Conservation (phyloP, 441 rosid genomes). For the Sinapis alba region DNA sequence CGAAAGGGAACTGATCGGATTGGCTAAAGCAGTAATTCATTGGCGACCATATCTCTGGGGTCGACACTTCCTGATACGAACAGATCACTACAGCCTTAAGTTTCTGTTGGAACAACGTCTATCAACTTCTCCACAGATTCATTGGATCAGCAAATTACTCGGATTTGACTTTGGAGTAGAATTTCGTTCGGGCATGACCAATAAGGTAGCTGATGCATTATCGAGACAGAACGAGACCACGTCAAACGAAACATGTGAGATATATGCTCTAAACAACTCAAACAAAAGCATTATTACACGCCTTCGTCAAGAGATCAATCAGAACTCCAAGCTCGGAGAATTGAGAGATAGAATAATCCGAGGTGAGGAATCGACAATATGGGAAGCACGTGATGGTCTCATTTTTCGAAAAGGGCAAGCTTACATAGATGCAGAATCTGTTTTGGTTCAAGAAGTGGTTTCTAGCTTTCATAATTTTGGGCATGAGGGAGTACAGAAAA, state of each 20-base stretch:
- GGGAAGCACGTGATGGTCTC: neutral
- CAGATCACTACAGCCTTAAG: neutral
- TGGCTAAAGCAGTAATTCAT: neutral
- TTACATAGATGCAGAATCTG: neutral
- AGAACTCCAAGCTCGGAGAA: neutral
- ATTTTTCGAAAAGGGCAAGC: neutral
- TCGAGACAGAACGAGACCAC: neutral
- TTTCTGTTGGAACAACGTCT: neutral
- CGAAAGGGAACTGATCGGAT: neutral
- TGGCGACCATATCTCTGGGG: neutral
- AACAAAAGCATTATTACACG: neutral
- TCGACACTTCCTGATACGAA: neutral
- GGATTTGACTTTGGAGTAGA: neutral
- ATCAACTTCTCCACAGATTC: neutral
- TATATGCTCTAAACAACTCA: neutral
- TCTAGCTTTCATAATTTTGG: neutral
- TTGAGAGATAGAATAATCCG: neutral
- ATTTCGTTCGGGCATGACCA: neutral
- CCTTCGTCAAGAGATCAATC: neutral
- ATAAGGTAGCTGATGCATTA: neutral
- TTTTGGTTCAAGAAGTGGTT: neutral
- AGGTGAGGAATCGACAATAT: neutral
- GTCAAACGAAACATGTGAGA: neutral
- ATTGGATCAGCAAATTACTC: neutral
- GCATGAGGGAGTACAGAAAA: neutral